Base-by-base conservation (phyloP, 163 green algal genomes). In the Trebouxiophyceae sp. region DNA sequence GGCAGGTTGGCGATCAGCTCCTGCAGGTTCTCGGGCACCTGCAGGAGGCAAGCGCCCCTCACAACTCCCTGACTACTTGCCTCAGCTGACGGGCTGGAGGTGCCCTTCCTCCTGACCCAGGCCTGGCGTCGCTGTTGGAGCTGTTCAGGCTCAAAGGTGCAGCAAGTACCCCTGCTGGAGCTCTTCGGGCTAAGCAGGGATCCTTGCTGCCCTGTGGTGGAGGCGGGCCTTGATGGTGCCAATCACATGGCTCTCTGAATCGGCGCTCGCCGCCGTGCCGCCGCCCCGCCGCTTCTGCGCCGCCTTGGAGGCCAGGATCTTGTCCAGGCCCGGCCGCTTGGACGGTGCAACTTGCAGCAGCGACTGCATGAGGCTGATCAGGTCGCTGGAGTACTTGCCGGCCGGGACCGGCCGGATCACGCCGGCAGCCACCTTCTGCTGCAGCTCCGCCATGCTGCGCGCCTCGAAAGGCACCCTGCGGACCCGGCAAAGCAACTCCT, bases 381-480 rank as follows among this genome's bases (percentile, higher is more conserved):
- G 66, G 44, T 83, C 77, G 4, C 23, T 31, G 31, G 44, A 72
- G 66, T 83, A 83, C 63, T 69, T 62, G 16, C 61, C 62, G 1
- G 62, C 50, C 5, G 68, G 62, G 29, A 83, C 63, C 50, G 77
- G 63, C 57, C 55, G 59, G 59, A 65, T 73, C 19, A 45, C 58
- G 26, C 83, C 84, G 33, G 69, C 54, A 28, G 86, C 70, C 20
- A 95, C 80, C 55, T 87, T 86, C 46, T 80, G 74, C 47, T 84
- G 84, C 33, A 95, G 79, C 67, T 93, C 86, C 29, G 65, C 57
- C 63, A 95, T 83, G n/a, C 62, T 79, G 56, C 78, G 71, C 5
- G 82, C 88, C 59, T 92, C 83, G 73, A 93, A 91, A 0, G 88
- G 88, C 22, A 89, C 77, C 61, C 66, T 74, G 45, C 56, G 60